Evolutionary conservation across 2,329 filamentous ascomycete genomes (phyloP), one percentile per base, ranked within the genome.

Genomic region (Fusarium coicis): DNA sequence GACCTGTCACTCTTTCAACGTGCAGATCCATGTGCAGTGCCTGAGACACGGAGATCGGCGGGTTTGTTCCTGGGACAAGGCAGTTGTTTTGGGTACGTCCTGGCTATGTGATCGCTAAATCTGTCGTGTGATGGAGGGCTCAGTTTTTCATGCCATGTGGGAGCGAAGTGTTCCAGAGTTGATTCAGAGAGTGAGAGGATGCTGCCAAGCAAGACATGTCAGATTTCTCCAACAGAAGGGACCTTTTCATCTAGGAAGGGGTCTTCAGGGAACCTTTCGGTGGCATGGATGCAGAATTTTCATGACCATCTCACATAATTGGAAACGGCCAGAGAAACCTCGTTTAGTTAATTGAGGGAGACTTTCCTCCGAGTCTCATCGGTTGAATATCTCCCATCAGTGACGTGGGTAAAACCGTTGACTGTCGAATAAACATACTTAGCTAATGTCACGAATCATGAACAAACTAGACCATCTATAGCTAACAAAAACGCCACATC

Each of bases 31-130:
- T 21, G 21, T 10, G 21, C 10, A 26, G 15, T 43, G 9, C 36
- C 21, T 46, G 19, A 10, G 5, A 30, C 67, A 68, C 63, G 65
- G 63, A 26, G 65, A 68, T 68, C 49, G 21, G 11, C 63, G n/a
- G 16, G 11, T 21, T n/a, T 49, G 47, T 23, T 37, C 52, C 46
- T 54, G 28, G 39, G 10, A 40, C 16, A 9, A 14, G 57, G 57
- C 37, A 54, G 28, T 43, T 28, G 23, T 63, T 36, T 26, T 40
- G 18, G 28, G 32, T 28, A 23, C 23, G 26, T 12, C 10, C 36
- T 28, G 12, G 14, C 15, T 49, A 50, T 44, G 44, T 52, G 64
- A 56, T 56, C 37, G 34, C 21, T 43, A 63, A 7, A 18, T 30
- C 11, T 12, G 23, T 69, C 57, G 64, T 68, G 69, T 34, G 57